A percentile compares a stretch with the other conserved stretches of the same genome.
These are phyloP conservation scores for Plasmodium yoelii DNA, from an alignment of 169 alveolate genomes.

Conservation along the genomic window DNA sequence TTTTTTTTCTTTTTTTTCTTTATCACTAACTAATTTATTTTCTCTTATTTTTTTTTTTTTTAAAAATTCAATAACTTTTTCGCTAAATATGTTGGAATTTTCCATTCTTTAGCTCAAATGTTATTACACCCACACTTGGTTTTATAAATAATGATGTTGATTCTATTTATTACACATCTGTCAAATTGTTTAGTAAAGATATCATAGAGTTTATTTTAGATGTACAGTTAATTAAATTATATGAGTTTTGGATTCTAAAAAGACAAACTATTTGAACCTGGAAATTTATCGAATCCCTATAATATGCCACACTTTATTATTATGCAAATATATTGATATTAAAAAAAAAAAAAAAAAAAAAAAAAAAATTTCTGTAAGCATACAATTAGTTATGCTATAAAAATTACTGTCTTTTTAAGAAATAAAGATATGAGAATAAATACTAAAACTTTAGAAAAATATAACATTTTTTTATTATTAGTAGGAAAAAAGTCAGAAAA, in stretches of 20 bases:
- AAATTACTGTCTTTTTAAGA: background rate
- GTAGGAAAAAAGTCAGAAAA: background rate
- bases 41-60: conserved; percentile 35
- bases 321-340: no score
- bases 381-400: background rate
- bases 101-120: conserved; percentile 6
- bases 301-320: no score
- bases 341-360: no score
- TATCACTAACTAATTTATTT: conserved; percentile 8
- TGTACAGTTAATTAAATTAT: no score
- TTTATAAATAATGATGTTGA: background rate
- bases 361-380: background rate
- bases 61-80: conserved; percentile 7
- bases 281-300: no score
- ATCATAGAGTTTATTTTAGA: no score
- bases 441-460: no score
- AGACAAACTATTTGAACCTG: no score
- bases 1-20: conserved; percentile 27
- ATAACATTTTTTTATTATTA: no score
- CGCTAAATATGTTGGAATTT: conserved; percentile 10
- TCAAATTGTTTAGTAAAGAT: no score
- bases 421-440: background rate
- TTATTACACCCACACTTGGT: background rate
- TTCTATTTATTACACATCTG: background rate
- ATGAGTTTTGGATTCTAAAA: no score